Evolutionary conservation across 2,329 filamentous ascomycete species (phyloP).

Genomic region (Diaporthe helianthi): DNA sequence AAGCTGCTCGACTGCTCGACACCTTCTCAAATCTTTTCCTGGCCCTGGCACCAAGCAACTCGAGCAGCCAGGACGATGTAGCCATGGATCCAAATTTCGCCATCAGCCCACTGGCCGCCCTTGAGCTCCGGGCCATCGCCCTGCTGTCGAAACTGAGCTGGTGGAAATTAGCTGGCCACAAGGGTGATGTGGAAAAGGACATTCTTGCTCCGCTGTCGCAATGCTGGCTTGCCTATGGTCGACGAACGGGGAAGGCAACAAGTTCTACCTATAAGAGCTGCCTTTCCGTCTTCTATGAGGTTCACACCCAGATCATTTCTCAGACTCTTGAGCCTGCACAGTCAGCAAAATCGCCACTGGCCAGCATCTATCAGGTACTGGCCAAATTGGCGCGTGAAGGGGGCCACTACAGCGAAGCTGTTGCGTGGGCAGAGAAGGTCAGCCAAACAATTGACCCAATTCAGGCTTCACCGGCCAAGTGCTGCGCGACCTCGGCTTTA

Average conservation of each 20-base stretch:
- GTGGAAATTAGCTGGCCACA: constrained; percentile 69
- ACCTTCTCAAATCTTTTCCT: constrained; percentile 70
- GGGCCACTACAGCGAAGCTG: constrained; percentile 59
- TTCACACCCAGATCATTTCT: constrained; percentile 48
- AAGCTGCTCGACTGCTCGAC: constrained; percentile 71
- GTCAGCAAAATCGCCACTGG: constrained; percentile 52
- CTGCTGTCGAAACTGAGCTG: constrained; percentile 67
- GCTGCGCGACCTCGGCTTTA: constrained; percentile 62
- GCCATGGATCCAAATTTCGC: constrained; percentile 62
- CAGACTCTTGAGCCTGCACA: constrained; percentile 45
- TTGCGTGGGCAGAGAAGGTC: constrained; percentile 60
- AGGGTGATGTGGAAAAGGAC: constrained; percentile 67
- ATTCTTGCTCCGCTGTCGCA: constrained; percentile 69
- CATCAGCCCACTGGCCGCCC: constrained; percentile 61
- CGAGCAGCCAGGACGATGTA: constrained; percentile 64
- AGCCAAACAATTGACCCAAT: constrained; percentile 46
- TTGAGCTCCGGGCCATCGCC: constrained; percentile 70
- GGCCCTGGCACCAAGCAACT: constrained; percentile 71
- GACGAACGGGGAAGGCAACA: constrained; percentile 52
- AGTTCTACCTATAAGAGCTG: constrained; percentile 50
- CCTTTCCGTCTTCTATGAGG: constrained; percentile 44
- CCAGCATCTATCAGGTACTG: constrained; percentile 59
- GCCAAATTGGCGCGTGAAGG: constrained; percentile 51
- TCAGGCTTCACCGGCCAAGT: constrained; percentile 55
- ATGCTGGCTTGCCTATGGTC: constrained; percentile 66